phyloP scores from a whole-genome alignment of 306 rosid genomes.

The Quercus rubra region DNA sequence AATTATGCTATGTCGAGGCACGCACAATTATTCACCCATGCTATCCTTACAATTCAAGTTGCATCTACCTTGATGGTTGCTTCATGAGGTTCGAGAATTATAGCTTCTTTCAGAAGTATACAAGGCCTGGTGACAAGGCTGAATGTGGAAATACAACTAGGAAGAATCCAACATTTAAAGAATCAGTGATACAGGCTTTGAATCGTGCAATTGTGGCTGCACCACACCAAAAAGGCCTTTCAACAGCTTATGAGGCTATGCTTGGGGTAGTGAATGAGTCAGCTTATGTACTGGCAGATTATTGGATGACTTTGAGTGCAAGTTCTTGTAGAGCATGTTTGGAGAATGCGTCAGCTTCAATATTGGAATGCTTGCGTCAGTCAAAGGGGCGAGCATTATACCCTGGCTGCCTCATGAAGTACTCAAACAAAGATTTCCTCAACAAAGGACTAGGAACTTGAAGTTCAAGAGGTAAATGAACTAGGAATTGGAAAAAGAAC shows the following conservation, averaged over 20 bases:
- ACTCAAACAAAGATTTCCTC: slow-evolving; percentile 70
- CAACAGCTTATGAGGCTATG: slow-evolving; percentile 39
- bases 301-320: slow-evolving; percentile 71
- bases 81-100: slow-evolving; percentile 86
- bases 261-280: slow-evolving; percentile 42
- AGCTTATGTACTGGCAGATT: slow-evolving; percentile 67
- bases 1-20: slow-evolving; percentile 75
- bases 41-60: slow-evolving; percentile 65
- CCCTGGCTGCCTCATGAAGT: slow-evolving; percentile 91
- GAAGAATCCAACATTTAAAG: slow-evolving; percentile 38
- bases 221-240: slow-evolving; percentile 47
- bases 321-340: slow-evolving; percentile 71
- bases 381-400: slow-evolving; percentile 69
- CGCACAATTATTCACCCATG: slow-evolving; percentile 80
- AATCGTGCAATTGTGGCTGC: slow-evolving; percentile 42
- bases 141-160: slow-evolving; percentile 59
- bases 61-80: slow-evolving; percentile 86
- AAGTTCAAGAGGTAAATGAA: slow-evolving; percentile 49
- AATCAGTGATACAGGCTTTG: slow-evolving; percentile 47
- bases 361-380: slow-evolving; percentile 63
- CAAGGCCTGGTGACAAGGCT: slow-evolving; percentile 47
- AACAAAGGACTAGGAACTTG: slow-evolving; percentile 40
- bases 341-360: slow-evolving; percentile 59
- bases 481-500: background rate
- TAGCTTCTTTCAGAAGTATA: slow-evolving; percentile 57